These are phyloP conservation scores for Sonneratia caseolaris DNA, from an alignment of 345 rosid genomes.

Conservation along the genomic window DNA sequence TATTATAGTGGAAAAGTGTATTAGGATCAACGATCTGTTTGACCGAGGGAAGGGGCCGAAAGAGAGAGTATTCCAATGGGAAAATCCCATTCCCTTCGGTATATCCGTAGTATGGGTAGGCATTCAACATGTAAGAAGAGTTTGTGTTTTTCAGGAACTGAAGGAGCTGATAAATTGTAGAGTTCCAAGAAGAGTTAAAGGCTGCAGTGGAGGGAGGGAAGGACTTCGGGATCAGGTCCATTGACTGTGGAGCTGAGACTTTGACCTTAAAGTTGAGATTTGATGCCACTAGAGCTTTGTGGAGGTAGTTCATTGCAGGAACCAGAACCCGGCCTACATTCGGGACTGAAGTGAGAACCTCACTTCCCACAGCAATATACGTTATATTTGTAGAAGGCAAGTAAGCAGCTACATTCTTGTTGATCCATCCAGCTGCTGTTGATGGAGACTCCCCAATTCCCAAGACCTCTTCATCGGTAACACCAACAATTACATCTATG, in stretches of 20 bases:
- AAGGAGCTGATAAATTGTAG: constrained; percentile 70
- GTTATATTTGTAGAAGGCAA: constrained; percentile 85
- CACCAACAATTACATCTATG: constrained; percentile 78
- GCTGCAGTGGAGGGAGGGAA: constrained; percentile 91
- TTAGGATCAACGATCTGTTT: constrained; percentile 98
- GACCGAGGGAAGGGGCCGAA: constrained; percentile 54
- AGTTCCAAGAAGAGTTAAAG: constrained; percentile 69
- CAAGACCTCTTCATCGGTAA: constrained; percentile 65
- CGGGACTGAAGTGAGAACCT: constrained; percentile 70
- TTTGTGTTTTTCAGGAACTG: constrained; percentile 84
- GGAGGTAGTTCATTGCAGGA: constrained; percentile 78
- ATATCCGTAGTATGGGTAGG: constrained; percentile 91
- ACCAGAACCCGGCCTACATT: constrained; percentile 63
- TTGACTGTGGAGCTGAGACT: constrained; percentile 77
- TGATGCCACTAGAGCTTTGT: constrained; percentile 79
- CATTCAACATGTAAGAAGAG: constrained; percentile 84
- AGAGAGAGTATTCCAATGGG: constrained; percentile 84
- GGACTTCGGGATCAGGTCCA: constrained; percentile 74
- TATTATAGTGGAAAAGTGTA: constrained; percentile 75
- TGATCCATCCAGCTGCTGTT: constrained; percentile 79
- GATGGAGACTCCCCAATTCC: constrained; percentile 74
- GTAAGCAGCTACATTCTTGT: constrained; percentile 70
- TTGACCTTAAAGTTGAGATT: constrained; percentile 65
- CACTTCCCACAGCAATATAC: constrained; percentile 90
- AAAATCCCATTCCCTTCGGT: constrained; percentile 74